Conservation (phyloP, 768 basidiomycete genomes). For the Megacollybia marginata region DNA sequence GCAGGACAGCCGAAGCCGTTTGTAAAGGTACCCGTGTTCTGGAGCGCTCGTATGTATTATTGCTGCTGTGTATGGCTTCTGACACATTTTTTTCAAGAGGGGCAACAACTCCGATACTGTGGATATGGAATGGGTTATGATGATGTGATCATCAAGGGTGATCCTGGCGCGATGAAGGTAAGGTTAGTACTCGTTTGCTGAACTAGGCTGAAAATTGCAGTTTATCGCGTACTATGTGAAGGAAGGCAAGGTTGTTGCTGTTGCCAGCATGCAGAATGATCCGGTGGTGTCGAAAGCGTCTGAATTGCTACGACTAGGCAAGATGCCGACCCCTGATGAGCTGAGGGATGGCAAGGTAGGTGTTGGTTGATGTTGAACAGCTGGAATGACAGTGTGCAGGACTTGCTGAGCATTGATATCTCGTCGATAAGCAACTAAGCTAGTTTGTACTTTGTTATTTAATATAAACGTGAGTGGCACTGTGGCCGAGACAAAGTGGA, state of each 20-base stretch:
- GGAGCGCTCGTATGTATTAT: slow-evolving; percentile 70
- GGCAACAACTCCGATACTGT: slow-evolving; percentile 81
- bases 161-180: slow-evolving; percentile 73
- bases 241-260: slow-evolving; percentile 54
- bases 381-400: slow-evolving; percentile 17
- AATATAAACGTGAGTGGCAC: no score
- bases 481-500: no score
- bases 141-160: slow-evolving; percentile 72
- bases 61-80: neutral
- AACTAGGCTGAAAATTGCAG: slow-evolving; percentile 22
- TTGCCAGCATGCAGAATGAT: slow-evolving; percentile 72
- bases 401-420: slow-evolving; percentile 34
- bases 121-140: slow-evolving; percentile 68
- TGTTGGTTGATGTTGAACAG: neutral
- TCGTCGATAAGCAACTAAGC: slow-evolving; percentile 3
- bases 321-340: slow-evolving; percentile 76
- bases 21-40: slow-evolving; percentile 78
- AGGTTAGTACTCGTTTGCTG: slow-evolving; percentile 1
- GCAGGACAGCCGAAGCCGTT: slow-evolving; percentile 60
- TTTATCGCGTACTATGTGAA: slow-evolving; percentile 79
- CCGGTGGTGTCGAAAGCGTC: slow-evolving; percentile 73
- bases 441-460: no score
- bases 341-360: slow-evolving; percentile 67
- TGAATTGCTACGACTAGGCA: slow-evolving; percentile 67
- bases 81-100: slow-evolving; percentile 38